Evolutionary conservation across 2,329 filamentous ascomycete genomes (phyloP).

Genomic region (Aaosphaeria pasadenensis): DNA sequence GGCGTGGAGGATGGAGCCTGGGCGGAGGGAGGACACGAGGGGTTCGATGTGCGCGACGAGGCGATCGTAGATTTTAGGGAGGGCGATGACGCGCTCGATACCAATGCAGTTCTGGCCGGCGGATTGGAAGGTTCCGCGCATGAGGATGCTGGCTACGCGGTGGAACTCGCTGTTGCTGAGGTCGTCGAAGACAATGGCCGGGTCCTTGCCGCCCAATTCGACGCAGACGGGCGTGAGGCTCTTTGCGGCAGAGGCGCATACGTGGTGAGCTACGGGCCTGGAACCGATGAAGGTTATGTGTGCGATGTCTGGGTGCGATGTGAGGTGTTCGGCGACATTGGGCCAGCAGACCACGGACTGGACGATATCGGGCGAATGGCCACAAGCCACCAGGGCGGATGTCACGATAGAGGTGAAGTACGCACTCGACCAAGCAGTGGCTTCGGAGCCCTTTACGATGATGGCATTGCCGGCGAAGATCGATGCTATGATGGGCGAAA

Average conservation of each 20-base stretch:
- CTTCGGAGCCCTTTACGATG: slow-evolving; percentile 90
- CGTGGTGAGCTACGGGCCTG: slow-evolving; percentile 78
- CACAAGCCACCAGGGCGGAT: slow-evolving; percentile 76
- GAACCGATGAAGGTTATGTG: slow-evolving; percentile 98
- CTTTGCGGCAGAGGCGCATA: slow-evolving; percentile 82
- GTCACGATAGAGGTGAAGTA: slow-evolving; percentile 81
- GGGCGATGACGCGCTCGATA: slow-evolving; percentile 86
- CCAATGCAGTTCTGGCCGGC: slow-evolving; percentile 97
- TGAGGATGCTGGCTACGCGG: slow-evolving; percentile 75
- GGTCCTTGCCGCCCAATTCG: slow-evolving; percentile 93
- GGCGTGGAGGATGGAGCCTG: slow-evolving; percentile 65
- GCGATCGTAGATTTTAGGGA: slow-evolving; percentile 70
- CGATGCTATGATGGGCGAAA: slow-evolving; percentile 85
- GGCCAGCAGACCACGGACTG: slow-evolving; percentile 90
- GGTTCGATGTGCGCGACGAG: slow-evolving; percentile 70
- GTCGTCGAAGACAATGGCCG: slow-evolving; percentile 84
- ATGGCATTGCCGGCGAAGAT: slow-evolving; percentile 91
- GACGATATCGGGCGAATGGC: slow-evolving; percentile 76
- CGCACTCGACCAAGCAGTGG: slow-evolving; percentile 85
- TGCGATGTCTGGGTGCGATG: slow-evolving; percentile 76
- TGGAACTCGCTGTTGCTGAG: slow-evolving; percentile 61
- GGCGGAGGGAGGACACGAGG: slow-evolving; percentile 69
- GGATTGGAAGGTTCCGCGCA: slow-evolving; percentile 92
- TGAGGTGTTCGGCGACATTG: slow-evolving; percentile 73
- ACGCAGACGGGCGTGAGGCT: slow-evolving; percentile 83